Base-by-base conservation (phyloP, 257 asterid species). In the Lycium barbarum region DNA sequence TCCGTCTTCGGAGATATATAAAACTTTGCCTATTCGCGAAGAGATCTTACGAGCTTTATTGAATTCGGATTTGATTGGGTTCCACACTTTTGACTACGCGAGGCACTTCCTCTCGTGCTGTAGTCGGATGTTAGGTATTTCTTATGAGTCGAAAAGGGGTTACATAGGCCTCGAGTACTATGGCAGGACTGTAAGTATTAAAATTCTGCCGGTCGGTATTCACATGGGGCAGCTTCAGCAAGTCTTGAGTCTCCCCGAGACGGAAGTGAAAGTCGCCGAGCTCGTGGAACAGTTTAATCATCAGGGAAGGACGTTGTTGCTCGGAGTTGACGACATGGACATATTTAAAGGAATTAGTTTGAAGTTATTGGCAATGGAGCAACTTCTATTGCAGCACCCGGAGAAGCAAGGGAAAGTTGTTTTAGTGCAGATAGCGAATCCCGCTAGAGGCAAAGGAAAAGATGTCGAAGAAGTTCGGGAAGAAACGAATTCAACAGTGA, bases 281-380 rank as follows among this genome's bases (percentile, higher is more conserved):
- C 97, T 95, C 7, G 85, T 91, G 5, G 85, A 92, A 82, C 93
- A 91, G 81, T 95, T 90, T 84, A 55, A 88, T 0, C 93, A 81
- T 35, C 86, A 89, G 80, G 98, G 96, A 70, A 90, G 88, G 87
- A 95, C 96, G 11, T 83, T 95, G 94, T 79, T 95, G 70, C 95
- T 95, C 1, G 98, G 98, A 15, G 98, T 94, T 3, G 98, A 94
- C 63, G 98, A 94, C 87, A 94, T 93, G 98, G 98, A 94, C 82
- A 94, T 94, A 88, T 94, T 94, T 80, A 94, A 94, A 79, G 98
- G 98, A 57, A 94, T 94, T 49, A 94, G 97, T 83, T 88, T 94
- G 79, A 94, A 94, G 91, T 71, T 94, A 82, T 84, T 94, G 80
- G 98, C 98, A 81, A 92, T 93, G 98, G 98, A 95, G 63, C 98